Percentiles rank a stretch among this genome's conserved stretches.
Conservation (phyloP, 2,329 filamentous ascomycete genomes). For the Xylaria sp. region DNA sequence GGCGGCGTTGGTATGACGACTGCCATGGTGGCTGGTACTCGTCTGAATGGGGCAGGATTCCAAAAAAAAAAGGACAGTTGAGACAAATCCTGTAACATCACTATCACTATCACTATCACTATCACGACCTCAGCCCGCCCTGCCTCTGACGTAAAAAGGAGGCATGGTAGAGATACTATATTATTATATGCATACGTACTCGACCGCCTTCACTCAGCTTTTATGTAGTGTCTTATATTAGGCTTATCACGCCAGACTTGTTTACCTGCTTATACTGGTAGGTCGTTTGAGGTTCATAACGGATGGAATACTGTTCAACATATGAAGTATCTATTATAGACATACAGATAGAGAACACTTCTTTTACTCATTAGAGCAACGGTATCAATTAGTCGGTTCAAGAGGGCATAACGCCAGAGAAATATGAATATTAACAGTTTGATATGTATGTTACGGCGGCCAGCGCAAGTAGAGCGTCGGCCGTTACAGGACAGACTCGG, state of each 20-base stretch:
- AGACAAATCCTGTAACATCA: constrained; percentile 1
- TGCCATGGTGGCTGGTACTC: background rate
- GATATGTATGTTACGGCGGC: background rate
- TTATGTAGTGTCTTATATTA: background rate
- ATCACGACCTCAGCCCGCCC: background rate
- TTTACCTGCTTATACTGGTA: background rate
- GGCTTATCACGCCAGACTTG: background rate
- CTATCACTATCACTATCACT: constrained; percentile 1
- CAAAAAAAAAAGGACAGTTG: constrained; percentile 6
- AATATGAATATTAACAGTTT: background rate
- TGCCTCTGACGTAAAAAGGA: background rate
- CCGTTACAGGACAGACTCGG: background rate
- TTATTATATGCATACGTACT: background rate
- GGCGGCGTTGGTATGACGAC: constrained; percentile 11
- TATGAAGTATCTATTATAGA: background rate
- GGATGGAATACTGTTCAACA: background rate
- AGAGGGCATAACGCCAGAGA: background rate
- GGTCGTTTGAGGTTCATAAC: background rate
- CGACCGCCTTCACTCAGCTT: background rate
- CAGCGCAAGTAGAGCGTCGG: background rate
- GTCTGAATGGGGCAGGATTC: background rate
- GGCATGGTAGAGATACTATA: background rate
- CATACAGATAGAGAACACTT: too few relatives aligned
- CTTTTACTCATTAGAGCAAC: background rate
- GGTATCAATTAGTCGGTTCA: background rate